Evolutionary conservation across 2,329 filamentous ascomycete genomes (phyloP), one percentile per base, ranked within the genome.

Genomic region (Ceratocystis albifundus): DNA sequence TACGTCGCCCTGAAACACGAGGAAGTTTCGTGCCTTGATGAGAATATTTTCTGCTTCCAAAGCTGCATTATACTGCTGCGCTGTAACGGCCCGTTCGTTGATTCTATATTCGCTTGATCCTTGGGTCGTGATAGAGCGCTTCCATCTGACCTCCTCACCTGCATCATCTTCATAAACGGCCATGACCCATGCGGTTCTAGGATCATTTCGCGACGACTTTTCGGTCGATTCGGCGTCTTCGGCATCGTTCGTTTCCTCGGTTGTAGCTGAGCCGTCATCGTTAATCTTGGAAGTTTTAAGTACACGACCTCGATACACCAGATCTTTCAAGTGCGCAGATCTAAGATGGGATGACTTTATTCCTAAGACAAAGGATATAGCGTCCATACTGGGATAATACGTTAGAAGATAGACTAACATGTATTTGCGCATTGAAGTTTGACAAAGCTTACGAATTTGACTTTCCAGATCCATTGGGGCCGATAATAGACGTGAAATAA

Each of bases 401-500:
- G 30, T 62, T 62, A 44, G 62, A 32, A 17, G 22, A 59, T 44
- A 22, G 44, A 28, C 12, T 20, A n/a, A 8, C 28, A 15, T 32
- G 41, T 32, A 15, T 36, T 2, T 30, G 44, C 12, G 44, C 36
- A 50, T 44, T 28, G n/a, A 1, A 20, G 10, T 32, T 25, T 30
- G n/a, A 15, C 25, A 61, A 50, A 15, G 50, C 86, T 74, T 77
- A 93, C 89, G 92, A 96, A 76, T 99, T 99, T 22, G 94, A 99
- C 77, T 99, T 99, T 70, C 94, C 94, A 45, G 94, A 97, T 80
- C 94, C 94, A 92, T 99, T 99, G 75, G 94, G 94, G 4, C 95
- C 94, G 74, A 99, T 97, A 74, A 99, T 96, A 53, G 94, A 99
- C 62, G 94, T 99, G 77, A 99, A 99, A 77, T 96, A 97, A 1